These are phyloP conservation scores for Cucurbita pepo DNA, from an alignment of 306 rosid species.

Conservation along the genomic window DNA sequence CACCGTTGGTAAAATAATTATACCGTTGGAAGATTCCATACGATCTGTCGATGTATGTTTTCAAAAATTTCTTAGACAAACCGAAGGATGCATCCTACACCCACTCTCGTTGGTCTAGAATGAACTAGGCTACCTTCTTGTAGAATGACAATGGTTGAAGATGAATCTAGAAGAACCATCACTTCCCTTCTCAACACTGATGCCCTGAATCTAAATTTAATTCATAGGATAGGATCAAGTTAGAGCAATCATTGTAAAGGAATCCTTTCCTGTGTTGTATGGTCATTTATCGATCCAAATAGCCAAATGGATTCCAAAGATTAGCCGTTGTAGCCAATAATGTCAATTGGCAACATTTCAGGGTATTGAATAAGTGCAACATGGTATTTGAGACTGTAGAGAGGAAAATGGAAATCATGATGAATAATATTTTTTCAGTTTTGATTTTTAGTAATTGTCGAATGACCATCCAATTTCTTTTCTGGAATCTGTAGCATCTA, in stretches of 20 bases:
- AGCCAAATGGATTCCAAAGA: background rate
- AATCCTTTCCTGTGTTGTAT: background rate
- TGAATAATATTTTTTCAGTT: background rate
- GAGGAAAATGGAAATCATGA: background rate
- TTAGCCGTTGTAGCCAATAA: background rate
- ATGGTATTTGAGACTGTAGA: background rate
- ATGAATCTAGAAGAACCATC: background rate
- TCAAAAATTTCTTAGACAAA: background rate
- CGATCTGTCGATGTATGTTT: background rate
- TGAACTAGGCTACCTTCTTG: background rate
- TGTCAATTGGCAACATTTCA: background rate
- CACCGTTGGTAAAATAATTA: background rate
- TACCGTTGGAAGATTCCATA: background rate
- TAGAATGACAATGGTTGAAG: background rate
- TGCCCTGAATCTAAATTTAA: background rate
- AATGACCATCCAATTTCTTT: background rate
- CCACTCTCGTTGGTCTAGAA: background rate
- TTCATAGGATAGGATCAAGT: background rate
- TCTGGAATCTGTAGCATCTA: background rate
- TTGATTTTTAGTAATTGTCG: background rate
- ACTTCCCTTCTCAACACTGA: background rate
- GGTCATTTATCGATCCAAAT: constrained; percentile 1
- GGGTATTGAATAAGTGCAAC: background rate
- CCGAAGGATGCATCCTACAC: background rate
- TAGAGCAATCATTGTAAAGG: background rate